These are phyloP conservation scores for Chaetomiaceae sp. DNA, from an alignment of 2,329 filamentous ascomycete genomes.

Conservation along the genomic window DNA sequence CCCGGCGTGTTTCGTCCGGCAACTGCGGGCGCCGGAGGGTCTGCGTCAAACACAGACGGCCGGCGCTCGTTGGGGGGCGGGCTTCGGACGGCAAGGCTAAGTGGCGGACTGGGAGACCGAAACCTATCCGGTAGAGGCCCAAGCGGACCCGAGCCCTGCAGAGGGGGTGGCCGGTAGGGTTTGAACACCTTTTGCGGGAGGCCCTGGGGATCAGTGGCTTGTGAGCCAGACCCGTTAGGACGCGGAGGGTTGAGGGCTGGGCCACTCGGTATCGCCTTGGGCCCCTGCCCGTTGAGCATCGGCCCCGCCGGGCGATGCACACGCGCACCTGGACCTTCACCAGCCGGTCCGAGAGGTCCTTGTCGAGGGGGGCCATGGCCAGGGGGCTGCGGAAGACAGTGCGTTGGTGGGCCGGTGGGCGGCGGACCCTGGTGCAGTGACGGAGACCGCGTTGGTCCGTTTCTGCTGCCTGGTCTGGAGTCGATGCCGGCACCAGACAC, in stretches of 20 bases:
- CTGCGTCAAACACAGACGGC: conserved; percentile 3
- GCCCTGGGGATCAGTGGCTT: background rate
- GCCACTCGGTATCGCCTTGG: no score
- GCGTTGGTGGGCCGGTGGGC: conserved; percentile 22
- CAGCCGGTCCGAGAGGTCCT: conserved; percentile 4
- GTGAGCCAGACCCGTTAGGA: background rate
- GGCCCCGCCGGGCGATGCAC: background rate
- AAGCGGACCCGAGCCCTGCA: conserved; percentile 20
- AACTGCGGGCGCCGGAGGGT: conserved; percentile 1
- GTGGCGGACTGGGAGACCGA: conserved; percentile 10
- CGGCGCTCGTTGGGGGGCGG: background rate
- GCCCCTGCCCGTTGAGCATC: background rate
- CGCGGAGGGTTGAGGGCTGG: no score
- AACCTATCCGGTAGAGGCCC: conserved; percentile 15
- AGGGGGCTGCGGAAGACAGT: conserved; percentile 20
- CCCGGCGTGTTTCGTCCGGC: conserved; percentile 6
- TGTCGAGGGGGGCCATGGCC: conserved; percentile 12
- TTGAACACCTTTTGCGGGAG: background rate
- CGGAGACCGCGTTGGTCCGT: conserved; percentile 1
- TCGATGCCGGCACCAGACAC: conserved; percentile 19
- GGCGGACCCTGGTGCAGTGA: conserved; percentile 20
- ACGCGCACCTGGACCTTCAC: background rate
- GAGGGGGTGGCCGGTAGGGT: conserved; percentile 8
- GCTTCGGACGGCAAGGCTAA: conserved; percentile 1
- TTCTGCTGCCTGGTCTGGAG: conserved; percentile 17